Percentiles rank a stretch among this genome's conserved stretches.
These are phyloP conservation scores for Lodderomyces metapsilosis DNA, from an alignment of 1,139 yeast genomes.

Conservation along the genomic window DNA sequence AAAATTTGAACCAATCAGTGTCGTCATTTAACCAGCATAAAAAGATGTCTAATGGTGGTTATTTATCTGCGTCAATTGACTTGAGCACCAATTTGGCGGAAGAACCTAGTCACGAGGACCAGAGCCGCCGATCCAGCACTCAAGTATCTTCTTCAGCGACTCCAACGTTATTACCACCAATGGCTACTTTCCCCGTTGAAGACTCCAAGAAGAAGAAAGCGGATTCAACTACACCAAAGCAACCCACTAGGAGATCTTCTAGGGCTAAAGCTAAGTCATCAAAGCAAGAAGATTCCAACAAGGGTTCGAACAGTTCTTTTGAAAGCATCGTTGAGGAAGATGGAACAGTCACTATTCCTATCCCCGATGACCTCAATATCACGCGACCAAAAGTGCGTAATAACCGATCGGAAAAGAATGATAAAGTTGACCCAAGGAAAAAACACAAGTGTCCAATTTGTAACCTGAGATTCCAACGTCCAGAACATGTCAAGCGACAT, in stretches of 20 bases:
- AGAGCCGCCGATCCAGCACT: not conserved
- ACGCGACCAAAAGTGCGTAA: conserved; percentile 16
- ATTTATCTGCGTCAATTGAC: conserved; percentile 1
- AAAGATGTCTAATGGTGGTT: conserved; percentile 8
- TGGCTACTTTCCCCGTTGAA: conserved; percentile 30
- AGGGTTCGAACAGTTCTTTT: conserved; percentile 1
- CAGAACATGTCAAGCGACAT: conserved; percentile 91
- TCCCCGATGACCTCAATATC: conserved; percentile 14
- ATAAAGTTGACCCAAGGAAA: conserved; percentile 51
- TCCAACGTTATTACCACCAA: conserved; percentile 36
- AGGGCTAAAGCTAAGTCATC: conserved; percentile 4
- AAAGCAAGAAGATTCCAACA: not conserved
- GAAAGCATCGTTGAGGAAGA: conserved; percentile 12
- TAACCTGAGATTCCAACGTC: conserved; percentile 74
- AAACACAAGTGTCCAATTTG: conserved; percentile 79
- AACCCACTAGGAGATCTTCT: conserved; percentile 1
- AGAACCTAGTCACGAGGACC: not conserved
- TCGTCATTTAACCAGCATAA: conserved; percentile 20
- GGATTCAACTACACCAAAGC: not conserved
- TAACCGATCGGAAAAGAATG: conserved; percentile 13
- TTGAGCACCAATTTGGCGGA: conserved; percentile 1
- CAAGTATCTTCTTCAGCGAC: conserved; percentile 3
- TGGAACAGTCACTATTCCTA: conserved; percentile 15
- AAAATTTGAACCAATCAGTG: conserved; percentile 15
- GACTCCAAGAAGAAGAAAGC: not conserved